phyloP scores from a whole-genome alignment of 139 green algal genomes.

The Ettlia oleoabundans region DNA sequence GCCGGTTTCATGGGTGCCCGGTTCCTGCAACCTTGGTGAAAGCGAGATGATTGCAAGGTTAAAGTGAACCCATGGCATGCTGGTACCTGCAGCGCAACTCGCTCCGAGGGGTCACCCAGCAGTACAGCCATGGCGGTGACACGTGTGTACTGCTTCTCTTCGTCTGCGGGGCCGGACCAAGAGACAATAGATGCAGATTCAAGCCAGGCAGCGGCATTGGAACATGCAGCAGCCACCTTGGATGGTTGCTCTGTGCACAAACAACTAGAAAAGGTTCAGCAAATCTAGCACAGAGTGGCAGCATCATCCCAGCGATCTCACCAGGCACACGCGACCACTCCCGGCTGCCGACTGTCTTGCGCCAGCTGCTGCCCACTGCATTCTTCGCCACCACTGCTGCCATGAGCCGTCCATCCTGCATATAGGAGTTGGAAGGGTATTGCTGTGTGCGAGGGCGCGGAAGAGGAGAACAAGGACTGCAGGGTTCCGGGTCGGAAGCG shows the following conservation, averaged over 20 bases:
- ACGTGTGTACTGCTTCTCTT: slow-evolving; percentile 72
- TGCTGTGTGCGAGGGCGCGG: too few relatives aligned
- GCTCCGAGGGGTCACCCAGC: slow-evolving; percentile 57
- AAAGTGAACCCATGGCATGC: too few relatives aligned
- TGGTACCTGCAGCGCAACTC: slow-evolving; percentile 74
- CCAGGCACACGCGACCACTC: slow-evolving; percentile 58
- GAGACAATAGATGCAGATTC: too few relatives aligned
- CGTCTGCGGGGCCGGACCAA: too few relatives aligned
- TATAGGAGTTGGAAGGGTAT: not conserved
- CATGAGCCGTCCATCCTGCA: slow-evolving; percentile 73
- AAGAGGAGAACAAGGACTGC: too few relatives aligned
- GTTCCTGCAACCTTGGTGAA: too few relatives aligned
- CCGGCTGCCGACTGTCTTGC: slow-evolving; percentile 78
- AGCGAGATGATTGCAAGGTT: too few relatives aligned
- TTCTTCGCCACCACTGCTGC: slow-evolving; percentile 85
- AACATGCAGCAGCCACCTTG: too few relatives aligned
- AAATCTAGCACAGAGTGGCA: not conserved
- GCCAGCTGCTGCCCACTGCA: slow-evolving; percentile 77
- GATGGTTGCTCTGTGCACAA: not conserved
- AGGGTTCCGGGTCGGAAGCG: too few relatives aligned
- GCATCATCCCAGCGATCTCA: not conserved
- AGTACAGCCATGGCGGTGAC: slow-evolving; percentile 52
- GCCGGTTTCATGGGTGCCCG: too few relatives aligned
- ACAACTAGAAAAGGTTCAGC: too few relatives aligned
- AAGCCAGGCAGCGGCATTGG: too few relatives aligned